Conservation (phyloP, 768 basidiomycete species). For the Lentinula boryana region DNA sequence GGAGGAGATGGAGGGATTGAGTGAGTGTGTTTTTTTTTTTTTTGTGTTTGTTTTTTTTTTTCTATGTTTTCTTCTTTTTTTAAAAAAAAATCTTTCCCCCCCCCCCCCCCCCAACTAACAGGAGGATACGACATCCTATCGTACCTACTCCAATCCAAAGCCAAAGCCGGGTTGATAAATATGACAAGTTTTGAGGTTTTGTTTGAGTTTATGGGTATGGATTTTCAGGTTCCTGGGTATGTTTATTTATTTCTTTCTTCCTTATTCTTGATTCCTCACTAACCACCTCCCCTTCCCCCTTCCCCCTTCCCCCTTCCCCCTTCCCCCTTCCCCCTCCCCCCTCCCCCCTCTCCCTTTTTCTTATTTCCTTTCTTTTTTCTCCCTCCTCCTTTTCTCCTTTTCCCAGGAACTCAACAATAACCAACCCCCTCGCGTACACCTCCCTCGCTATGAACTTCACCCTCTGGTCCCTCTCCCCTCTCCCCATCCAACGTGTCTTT, state of each 20-base stretch:
- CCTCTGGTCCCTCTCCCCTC: slow-evolving; percentile 71
- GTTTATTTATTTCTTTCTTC: slow-evolving; percentile 15
- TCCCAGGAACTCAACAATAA: slow-evolving; percentile 70
- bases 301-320: too few relatives aligned
- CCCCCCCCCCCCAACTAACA: too few relatives aligned
- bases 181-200: slow-evolving; percentile 76
- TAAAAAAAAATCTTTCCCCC: too few relatives aligned
- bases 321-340: too few relatives aligned
- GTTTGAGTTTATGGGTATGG: slow-evolving; percentile 83
- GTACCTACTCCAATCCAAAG: slow-evolving; percentile 66
- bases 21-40: slow-evolving; percentile 44
- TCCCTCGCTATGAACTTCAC: slow-evolving; percentile 86
- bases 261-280: too few relatives aligned
- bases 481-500: slow-evolving; percentile 73
- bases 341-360: too few relatives aligned
- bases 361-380: too few relatives aligned
- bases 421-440: slow-evolving; percentile 77
- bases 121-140: slow-evolving; percentile 87
- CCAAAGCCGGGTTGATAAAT: slow-evolving; percentile 71
- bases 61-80: too few relatives aligned
- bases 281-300: too few relatives aligned
- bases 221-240: slow-evolving; percentile 77
- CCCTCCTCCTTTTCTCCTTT: too few relatives aligned
- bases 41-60: too few relatives aligned
- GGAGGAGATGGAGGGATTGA: slow-evolving; percentile 87